Conservation (phyloP, 2,329 filamentous ascomycete genomes). For the Dactylellina cionopaga region DNA sequence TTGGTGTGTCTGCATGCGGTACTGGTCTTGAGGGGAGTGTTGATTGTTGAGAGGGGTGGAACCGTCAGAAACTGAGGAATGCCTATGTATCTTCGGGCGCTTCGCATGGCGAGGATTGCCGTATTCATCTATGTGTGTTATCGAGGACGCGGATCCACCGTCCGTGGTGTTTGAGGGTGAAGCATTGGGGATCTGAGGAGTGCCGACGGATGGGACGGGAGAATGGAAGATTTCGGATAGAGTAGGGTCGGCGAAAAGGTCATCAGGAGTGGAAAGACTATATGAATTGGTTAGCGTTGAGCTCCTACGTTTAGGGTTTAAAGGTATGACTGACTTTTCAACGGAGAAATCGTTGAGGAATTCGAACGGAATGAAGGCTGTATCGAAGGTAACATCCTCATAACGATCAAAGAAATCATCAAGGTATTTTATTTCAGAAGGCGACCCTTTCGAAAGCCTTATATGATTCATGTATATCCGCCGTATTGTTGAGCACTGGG, state of each 20-base stretch:
- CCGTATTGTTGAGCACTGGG: slow-evolving; percentile 46
- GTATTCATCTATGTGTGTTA: slow-evolving; percentile 47
- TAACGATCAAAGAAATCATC: slow-evolving; percentile 51
- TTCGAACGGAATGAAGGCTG: slow-evolving; percentile 48
- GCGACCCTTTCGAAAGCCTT: slow-evolving; percentile 55
- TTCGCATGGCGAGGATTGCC: slow-evolving; percentile 41
- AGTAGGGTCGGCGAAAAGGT: slow-evolving; percentile 50
- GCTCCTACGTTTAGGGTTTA: not conserved
- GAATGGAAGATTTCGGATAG: slow-evolving; percentile 51
- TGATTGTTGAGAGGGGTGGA: slow-evolving; percentile 42
- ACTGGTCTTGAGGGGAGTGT: slow-evolving; percentile 46
- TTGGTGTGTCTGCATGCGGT: slow-evolving; percentile 50
- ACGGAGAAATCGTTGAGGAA: slow-evolving; percentile 51
- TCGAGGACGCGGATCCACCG: slow-evolving; percentile 45
- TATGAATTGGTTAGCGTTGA: slow-evolving; percentile 3
- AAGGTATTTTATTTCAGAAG: slow-evolving; percentile 56
- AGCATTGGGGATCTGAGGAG: slow-evolving; percentile 48
- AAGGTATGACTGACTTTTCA: slow-evolving; percentile 50
- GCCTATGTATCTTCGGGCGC: slow-evolving; percentile 40
- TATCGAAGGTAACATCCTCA: slow-evolving; percentile 50
- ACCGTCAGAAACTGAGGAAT: slow-evolving; percentile 44
- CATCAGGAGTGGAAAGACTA: slow-evolving; percentile 46
- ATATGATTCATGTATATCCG: slow-evolving; percentile 53
- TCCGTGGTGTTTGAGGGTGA: slow-evolving; percentile 48
- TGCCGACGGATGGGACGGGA: slow-evolving; percentile 46